A percentile compares a stretch with the other conserved stretches of the same genome.
Conservation (phyloP, 768 basidiomycete genomes). For the Tylopilus felleus region DNA sequence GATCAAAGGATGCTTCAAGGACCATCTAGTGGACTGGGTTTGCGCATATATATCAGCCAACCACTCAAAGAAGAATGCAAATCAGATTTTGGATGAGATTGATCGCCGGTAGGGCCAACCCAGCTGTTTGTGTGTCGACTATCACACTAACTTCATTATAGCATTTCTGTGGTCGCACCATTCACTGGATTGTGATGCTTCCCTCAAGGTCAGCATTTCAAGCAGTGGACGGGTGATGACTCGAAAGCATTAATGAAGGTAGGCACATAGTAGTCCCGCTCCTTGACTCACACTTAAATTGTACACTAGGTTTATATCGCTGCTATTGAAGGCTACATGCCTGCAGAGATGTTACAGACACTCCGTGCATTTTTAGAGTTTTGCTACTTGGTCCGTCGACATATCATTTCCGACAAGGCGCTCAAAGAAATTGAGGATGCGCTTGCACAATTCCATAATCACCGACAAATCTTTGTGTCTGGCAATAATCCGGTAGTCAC, state of each 20-base stretch:
- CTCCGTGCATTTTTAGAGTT: not conserved
- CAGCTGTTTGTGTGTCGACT: no score
- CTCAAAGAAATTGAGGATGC: not conserved
- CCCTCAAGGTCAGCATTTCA: not conserved
- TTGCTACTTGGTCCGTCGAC: not conserved
- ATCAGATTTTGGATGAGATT: not conserved
- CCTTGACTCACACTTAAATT: no score
- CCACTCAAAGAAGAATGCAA: not conserved
- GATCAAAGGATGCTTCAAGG: not conserved
- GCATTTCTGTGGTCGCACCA: not conserved
- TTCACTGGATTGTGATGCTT: not conserved
- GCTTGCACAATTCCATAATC: not conserved
- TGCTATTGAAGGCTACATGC: no score
- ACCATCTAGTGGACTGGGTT: not conserved
- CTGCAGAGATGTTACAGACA: not conserved
- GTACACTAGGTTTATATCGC: not conserved
- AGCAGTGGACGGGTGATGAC: not conserved
- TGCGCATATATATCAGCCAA: not conserved
- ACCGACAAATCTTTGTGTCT: not conserved
- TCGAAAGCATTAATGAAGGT: constrained; percentile 9
- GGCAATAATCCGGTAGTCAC: not conserved
- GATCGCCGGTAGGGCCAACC: not conserved
- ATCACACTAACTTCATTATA: not conserved
- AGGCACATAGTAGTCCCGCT: no score
- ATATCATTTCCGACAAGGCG: no score